These are phyloP conservation scores for Phytophthora aleatoria DNA, from an alignment of 352 stramenopile genomes.

Conservation along the genomic window DNA sequence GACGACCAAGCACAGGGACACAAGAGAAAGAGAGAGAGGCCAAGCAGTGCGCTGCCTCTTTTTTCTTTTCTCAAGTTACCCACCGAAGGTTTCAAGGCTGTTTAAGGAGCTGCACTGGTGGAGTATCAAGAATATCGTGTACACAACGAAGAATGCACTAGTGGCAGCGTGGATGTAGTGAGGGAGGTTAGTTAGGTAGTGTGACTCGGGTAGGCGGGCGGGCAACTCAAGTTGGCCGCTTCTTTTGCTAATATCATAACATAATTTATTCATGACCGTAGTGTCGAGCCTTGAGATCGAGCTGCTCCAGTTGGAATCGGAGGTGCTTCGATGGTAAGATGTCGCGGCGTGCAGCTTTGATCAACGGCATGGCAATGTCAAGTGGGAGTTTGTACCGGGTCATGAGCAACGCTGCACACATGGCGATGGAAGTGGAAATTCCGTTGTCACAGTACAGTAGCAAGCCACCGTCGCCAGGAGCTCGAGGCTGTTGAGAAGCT, in stretches of 20 bases:
- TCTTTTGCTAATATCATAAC: slow-evolving; percentile 42
- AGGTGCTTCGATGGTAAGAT: slow-evolving; percentile 17
- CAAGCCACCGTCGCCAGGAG: slow-evolving; percentile 10
- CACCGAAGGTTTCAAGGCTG: slow-evolving; percentile 8
- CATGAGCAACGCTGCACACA: slow-evolving; percentile 47
- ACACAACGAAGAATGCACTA: slow-evolving; percentile 14
- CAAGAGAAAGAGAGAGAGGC: slow-evolving; percentile 5
- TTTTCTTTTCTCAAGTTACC: slow-evolving; percentile 1
- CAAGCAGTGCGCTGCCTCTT: slow-evolving; percentile 32
- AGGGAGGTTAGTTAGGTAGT: slow-evolving; percentile 12
- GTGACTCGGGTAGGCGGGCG: not conserved
- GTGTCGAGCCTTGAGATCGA: not conserved
- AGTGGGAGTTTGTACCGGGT: slow-evolving; percentile 36
- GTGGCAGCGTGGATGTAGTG: slow-evolving; percentile 4
- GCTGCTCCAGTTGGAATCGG: slow-evolving; percentile 14
- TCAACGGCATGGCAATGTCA: slow-evolving; percentile 19
- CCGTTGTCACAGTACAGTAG: slow-evolving; percentile 45
- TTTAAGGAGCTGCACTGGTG: slow-evolving; percentile 11
- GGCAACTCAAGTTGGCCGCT: not conserved
- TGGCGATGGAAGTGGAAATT: slow-evolving; percentile 28
- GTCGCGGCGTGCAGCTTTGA: slow-evolving; percentile 16
- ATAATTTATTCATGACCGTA: slow-evolving; percentile 37
- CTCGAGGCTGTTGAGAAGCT: not conserved
- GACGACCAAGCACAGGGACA: not conserved
- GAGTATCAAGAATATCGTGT: slow-evolving; percentile 26